Base-by-base conservation (phyloP, 2,329 filamentous ascomycete genomes). In the Penicillium verrucosum region DNA sequence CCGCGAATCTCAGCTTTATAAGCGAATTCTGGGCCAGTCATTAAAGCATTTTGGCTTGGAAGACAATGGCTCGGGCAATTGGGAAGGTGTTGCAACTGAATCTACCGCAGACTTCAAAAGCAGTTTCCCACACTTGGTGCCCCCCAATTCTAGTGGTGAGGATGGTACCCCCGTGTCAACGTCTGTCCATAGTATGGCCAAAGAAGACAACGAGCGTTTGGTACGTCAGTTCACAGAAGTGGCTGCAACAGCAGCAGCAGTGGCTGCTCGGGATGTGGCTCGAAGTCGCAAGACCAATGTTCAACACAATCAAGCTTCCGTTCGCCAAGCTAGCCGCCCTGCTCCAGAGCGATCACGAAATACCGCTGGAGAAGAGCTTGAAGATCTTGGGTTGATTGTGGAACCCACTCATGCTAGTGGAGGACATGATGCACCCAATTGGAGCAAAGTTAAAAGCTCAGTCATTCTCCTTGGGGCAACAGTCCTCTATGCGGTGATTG, bases 381-480 rank as follows among this genome's bases (percentile, higher is more conserved):
- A 85, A 38, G 81, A 82, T 32, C 68, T 71, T 18, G 77, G 71
- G 27, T 62, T 74, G 49, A 57, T 66, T 45, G 55, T 64, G 16
- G 71, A 73, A 36, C 75, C 75, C 27, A 77, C 81, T 43, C 75
- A 79, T 51, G 69, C 71, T 40, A 77, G 77, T 51, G 90, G 89
- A 44, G 92, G 93, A 0, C 95, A 99, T 68, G 94, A 99, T 74
- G 94, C 94, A n/a, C 94, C 94, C 5, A 99, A 99, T 72, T 99
- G 94, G 94, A 90, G 93, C 67, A 87, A 92, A 59, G 84, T 83
- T 51, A 97, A 97, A 82, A 96, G 91, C 79, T 83, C 91, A 2
- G 80, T 97, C 45, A 93, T 99, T 57, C 81, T 99, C 12, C 85
- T 97, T 63, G 88, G 85, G 1, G 93, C 95, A 3, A 99, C 94